Conservation (phyloP, 148 eudicot genomes). For the Chenopodium berlandieri region DNA sequence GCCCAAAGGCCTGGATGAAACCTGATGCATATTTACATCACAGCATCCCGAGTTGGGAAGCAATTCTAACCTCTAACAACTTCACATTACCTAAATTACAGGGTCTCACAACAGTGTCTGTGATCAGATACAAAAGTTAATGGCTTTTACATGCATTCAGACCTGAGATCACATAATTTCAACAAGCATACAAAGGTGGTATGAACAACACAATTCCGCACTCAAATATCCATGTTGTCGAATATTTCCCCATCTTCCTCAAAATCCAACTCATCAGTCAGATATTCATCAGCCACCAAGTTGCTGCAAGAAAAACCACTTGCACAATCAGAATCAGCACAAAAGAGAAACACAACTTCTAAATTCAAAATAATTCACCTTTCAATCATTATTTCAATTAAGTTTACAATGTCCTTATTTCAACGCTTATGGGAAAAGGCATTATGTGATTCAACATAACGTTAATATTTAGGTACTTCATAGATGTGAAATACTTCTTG, state of each 20-base stretch:
- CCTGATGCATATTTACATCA: slow-evolving; percentile 29
- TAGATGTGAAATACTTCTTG: too few relatives aligned
- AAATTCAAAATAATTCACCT: too few relatives aligned
- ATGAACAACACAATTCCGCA: slow-evolving; percentile 9
- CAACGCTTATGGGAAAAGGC: too few relatives aligned
- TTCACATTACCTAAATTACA: slow-evolving; percentile 12
- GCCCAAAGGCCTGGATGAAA: slow-evolving; percentile 7
- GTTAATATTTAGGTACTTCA: neutral
- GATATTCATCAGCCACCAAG: slow-evolving; percentile 69
- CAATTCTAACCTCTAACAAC: slow-evolving; percentile 6
- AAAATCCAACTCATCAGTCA: slow-evolving; percentile 38
- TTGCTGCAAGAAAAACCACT: slow-evolving; percentile 53
- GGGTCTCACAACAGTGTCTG: neutral
- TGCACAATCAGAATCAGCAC: neutral
- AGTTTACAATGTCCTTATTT: neutral
- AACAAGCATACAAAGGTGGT: slow-evolving; percentile 21
- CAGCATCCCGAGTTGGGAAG: slow-evolving; percentile 32
- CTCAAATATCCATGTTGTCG: slow-evolving; percentile 82
- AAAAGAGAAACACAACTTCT: too few relatives aligned
- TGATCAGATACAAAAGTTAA: slow-evolving; percentile 14
- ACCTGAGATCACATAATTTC: slow-evolving; percentile 17
- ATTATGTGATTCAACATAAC: neutral
- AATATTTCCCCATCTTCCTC: slow-evolving; percentile 84
- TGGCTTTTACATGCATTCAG: slow-evolving; percentile 4
- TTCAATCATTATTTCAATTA: neutral